These are phyloP conservation scores for Mycena maculata DNA, from an alignment of 768 basidiomycete species.

Conservation along the genomic window DNA sequence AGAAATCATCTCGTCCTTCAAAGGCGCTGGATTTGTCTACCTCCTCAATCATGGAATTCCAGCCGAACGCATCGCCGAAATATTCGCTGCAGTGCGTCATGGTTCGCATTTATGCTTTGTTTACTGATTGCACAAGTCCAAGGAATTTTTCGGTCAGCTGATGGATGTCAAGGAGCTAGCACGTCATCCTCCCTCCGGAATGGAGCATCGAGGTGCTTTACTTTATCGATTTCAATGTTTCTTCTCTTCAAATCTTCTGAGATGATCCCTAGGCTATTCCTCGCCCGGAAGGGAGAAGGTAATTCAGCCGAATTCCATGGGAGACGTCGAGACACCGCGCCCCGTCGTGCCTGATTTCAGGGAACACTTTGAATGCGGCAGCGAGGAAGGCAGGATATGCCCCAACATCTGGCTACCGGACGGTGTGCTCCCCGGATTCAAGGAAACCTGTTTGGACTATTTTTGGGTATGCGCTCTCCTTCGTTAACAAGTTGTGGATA, in stretches of 20 bases:
- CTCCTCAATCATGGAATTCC: constrained; percentile 46
- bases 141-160: constrained; percentile 44
- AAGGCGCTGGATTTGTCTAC: constrained; percentile 45
- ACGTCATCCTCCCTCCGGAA: constrained; percentile 47
- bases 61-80: constrained; percentile 38
- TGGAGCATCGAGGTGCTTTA: constrained; percentile 48
- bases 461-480: neutral
- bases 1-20: neutral
- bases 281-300: constrained; percentile 46
- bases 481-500: constrained; percentile 42
- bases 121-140: constrained; percentile 37
- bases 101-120: neutral
- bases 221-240: neutral
- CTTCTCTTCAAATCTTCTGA: too few relatives aligned
- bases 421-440: constrained; percentile 62
- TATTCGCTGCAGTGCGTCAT: constrained; percentile 46
- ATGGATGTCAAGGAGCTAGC: constrained; percentile 46
- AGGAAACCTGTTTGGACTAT: constrained; percentile 56
- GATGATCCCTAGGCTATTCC: constrained; percentile 41
- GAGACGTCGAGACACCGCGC: too few relatives aligned
- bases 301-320: neutral
- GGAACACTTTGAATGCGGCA: constrained; percentile 45
- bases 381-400: constrained; percentile 54
- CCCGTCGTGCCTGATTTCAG: too few relatives aligned
- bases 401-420: constrained; percentile 71